These are phyloP conservation scores for Andrographis paniculata DNA, from an alignment of 305 asterid genomes.

Conservation along the genomic window DNA sequence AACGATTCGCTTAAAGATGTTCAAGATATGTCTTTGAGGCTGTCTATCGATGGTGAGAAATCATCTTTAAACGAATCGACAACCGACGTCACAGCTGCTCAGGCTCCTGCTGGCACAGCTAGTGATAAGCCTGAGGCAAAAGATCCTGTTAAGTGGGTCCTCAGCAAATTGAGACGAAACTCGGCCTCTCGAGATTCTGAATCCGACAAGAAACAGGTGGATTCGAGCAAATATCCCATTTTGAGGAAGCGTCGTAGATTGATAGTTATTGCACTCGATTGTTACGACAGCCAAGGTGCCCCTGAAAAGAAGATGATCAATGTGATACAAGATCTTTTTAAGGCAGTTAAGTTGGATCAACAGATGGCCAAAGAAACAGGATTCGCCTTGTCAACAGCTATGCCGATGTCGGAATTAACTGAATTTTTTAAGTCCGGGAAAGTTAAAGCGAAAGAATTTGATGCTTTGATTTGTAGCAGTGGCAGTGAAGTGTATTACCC, in stretches of 20 bases:
- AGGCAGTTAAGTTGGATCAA: conserved; percentile 52
- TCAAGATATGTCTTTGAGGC: conserved; percentile 60
- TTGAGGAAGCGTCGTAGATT: conserved; percentile 59
- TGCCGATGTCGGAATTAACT: conserved; percentile 50
- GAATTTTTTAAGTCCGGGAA: conserved; percentile 47
- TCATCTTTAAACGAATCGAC: conserved; percentile 45
- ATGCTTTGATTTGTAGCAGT: conserved; percentile 82
- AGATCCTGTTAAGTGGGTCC: conserved; percentile 63
- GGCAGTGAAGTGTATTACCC: conserved; percentile 89
- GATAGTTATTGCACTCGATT: conserved; percentile 67
- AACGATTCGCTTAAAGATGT: conserved; percentile 78
- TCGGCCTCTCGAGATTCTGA: conserved; percentile 26
- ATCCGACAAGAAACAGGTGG: conserved; percentile 29
- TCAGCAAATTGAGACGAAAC: conserved; percentile 58
- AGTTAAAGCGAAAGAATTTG: conserved; percentile 52
- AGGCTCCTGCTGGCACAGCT: conserved; percentile 10
- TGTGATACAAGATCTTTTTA: conserved; percentile 39
- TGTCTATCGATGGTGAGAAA: conserved; percentile 81
- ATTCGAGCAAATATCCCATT: conserved; percentile 54
- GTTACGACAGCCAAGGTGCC: conserved; percentile 50
- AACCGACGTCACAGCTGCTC: conserved; percentile 24
- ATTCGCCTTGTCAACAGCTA: conserved; percentile 67
- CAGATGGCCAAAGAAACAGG: conserved; percentile 47
- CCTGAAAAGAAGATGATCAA: conserved; percentile 58
- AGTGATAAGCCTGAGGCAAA: conserved; percentile 38